Base-by-base conservation (phyloP, 352 stramenopile species). In the Peronosclerospora sorghi region DNA sequence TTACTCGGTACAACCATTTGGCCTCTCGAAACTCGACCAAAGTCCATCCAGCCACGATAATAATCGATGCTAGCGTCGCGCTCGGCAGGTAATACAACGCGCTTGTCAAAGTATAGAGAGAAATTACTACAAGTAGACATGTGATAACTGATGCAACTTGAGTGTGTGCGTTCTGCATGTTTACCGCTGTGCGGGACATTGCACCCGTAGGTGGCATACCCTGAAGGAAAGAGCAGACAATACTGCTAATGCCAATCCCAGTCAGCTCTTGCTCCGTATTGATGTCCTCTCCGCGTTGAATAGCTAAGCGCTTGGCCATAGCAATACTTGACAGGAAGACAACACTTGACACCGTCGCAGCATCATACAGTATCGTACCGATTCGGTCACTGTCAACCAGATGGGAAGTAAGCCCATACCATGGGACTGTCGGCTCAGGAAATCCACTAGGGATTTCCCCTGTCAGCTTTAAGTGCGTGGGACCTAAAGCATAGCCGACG, bases 311-410 rank as follows among this genome's bases (percentile, higher is more conserved):
- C 32, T 54, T 54, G 26, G 47, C 39, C 47, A 54, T 54, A 6
- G 47, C 47, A 39, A 54, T 48, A 54, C 47, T 54, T 9, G 38
- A 54, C 26, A 54, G 39, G 32, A 54, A 54, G 8, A 54, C 47
- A 23, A 54, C 47, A 8, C 48, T 42, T 0, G 47, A 54, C 34
- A 48, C 47, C 6, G 47, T 48, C 12, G 29, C 10, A 1, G 47
- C 39, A 14, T 54, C 32, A 14, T 54, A 54, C 4, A 54, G 17
- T 32, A 54, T 54, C 15, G 47, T 54, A 23, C 47, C 47, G 32
- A 54, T 48, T 17, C 47, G 47, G 39, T 48, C 47, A 17, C 32
- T 20, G 14, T 37, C 23, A n/a, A 54, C 48, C 9, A 54, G 32
- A 19, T 48, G 15, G n/a, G 47, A 43, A 2, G 32, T 54, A 12